Conservation (phyloP, 805 yeast genomes). For the Wickerhamiella domercqiae region DNA sequence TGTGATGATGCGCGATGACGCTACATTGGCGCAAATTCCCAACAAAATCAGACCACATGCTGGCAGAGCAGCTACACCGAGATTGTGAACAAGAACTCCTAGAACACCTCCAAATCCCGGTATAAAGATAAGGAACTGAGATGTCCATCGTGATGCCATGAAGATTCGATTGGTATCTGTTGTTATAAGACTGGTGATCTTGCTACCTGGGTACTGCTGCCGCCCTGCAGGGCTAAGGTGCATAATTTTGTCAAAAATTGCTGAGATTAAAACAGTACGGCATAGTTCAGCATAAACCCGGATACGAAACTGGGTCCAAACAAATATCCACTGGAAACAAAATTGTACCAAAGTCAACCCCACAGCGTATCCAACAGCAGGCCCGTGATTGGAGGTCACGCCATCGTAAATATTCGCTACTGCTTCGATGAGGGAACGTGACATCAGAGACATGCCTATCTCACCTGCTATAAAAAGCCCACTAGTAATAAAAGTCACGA, state of each 20-base stretch:
- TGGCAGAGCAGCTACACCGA: conserved; percentile 59
- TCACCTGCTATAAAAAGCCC: conserved; percentile 14
- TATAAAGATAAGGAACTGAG: conserved; percentile 10
- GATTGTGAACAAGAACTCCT: conserved; percentile 45
- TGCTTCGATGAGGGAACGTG: conserved; percentile 12
- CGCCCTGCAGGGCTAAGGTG: conserved; percentile 41
- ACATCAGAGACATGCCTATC: conserved; percentile 16
- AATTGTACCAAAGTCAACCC: conserved; percentile 48
- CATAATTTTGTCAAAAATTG: conserved; percentile 54
- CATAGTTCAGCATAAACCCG: conserved; percentile 54
- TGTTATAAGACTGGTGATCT: conserved; percentile 62
- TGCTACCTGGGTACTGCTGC: conserved; percentile 48
- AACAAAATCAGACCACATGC: conserved; percentile 42
- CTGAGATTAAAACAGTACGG: conserved; percentile 56
- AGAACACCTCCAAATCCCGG: conserved; percentile 31
- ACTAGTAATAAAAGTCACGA: conserved; percentile 1
- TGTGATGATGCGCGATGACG: conserved; percentile 38
- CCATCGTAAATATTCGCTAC: conserved; percentile 13
- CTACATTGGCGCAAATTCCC: conserved; percentile 28
- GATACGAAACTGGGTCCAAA: conserved; percentile 49
- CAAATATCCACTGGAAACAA: conserved; percentile 33
- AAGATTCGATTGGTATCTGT: conserved; percentile 73
- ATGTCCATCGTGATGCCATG: conserved; percentile 24
- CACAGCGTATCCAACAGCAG: conserved; percentile 63
- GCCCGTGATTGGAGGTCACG: conserved; percentile 23